These are phyloP conservation scores for Fusarium goolgardi DNA, from an alignment of 2,329 filamentous ascomycete species.

Conservation along the genomic window DNA sequence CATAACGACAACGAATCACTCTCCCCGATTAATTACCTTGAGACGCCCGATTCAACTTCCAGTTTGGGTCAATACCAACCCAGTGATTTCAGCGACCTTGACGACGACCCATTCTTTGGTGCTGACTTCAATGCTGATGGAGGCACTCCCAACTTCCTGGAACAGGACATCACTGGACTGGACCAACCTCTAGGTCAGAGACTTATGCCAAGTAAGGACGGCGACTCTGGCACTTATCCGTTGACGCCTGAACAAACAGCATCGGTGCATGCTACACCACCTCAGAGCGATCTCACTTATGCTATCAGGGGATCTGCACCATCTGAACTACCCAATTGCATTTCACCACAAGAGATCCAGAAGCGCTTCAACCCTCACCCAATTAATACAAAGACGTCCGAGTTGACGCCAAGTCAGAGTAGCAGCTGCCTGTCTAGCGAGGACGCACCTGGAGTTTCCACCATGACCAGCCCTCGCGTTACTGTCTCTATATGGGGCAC, in stretches of 20 bases:
- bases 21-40: slow-evolving; percentile 50
- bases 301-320: slow-evolving; percentile 41
- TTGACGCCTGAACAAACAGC: slow-evolving; percentile 65
- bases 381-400: slow-evolving; percentile 47
- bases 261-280: slow-evolving; percentile 60
- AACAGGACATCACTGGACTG: slow-evolving; percentile 47
- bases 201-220: slow-evolving; percentile 37
- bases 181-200: slow-evolving; percentile 37
- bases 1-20: slow-evolving; percentile 50
- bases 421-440: slow-evolving; percentile 64
- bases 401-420: slow-evolving; percentile 63
- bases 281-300: slow-evolving; percentile 51
- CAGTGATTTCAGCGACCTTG: slow-evolving; percentile 61
- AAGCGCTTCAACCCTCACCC: slow-evolving; percentile 54
- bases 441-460: slow-evolving; percentile 55
- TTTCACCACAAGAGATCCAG: slow-evolving; percentile 58
- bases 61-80: slow-evolving; percentile 61
- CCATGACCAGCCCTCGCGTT: slow-evolving; percentile 65
- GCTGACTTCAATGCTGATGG: slow-evolving; percentile 60
- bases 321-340: slow-evolving; percentile 50
- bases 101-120: slow-evolving; percentile 64
- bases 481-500: slow-evolving; percentile 68
- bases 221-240: slow-evolving; percentile 53
- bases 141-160: slow-evolving; percentile 60
- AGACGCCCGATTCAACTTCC: slow-evolving; percentile 64